Evolutionary conservation across 495 filamentous ascomycete genomes (phyloP).

Genomic region (Aspergillus carlsbadensis): DNA sequence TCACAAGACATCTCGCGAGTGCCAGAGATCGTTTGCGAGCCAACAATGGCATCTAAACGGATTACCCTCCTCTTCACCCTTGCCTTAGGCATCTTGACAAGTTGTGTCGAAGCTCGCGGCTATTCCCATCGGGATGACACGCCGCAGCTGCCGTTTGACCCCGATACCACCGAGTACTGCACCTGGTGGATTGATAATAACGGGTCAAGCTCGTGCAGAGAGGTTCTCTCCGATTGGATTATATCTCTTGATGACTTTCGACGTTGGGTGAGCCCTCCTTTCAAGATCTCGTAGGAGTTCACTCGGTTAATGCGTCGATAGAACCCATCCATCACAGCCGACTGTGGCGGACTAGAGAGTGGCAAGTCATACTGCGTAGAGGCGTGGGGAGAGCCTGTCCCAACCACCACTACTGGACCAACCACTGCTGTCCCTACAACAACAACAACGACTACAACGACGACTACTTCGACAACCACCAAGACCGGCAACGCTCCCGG

Average conservation of each 20-base stretch:
- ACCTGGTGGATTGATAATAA: slow-evolving; percentile 9
- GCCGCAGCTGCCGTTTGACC: neutral
- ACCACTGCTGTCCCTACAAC: neutral
- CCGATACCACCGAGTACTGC: slow-evolving; percentile 1
- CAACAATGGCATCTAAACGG: too few species aligned
- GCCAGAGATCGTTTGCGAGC: too few species aligned
- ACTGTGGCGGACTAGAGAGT: neutral
- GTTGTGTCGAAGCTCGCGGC: neutral
- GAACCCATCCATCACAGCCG: slow-evolving; percentile 6
- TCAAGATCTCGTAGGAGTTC: neutral
- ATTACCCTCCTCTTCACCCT: too few species aligned
- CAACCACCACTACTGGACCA: neutral
- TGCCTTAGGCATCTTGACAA: neutral
- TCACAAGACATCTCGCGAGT: too few species aligned
- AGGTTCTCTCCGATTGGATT: neutral
- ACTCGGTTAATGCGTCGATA: neutral
- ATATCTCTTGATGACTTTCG: neutral
- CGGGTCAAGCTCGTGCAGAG: neutral
- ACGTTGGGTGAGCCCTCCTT: neutral
- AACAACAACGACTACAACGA: neutral
- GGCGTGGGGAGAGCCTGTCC: slow-evolving; percentile 1
- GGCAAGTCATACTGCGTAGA: slow-evolving; percentile 9
- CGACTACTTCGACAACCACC: neutral
- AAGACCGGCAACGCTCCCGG: neutral
- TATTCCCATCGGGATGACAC: neutral